Percentiles rank a stretch among this genome's conserved stretches.
These are phyloP conservation scores for Euphorbia pulcherrima DNA, from an alignment of 345 rosid genomes.

Conservation along the genomic window DNA sequence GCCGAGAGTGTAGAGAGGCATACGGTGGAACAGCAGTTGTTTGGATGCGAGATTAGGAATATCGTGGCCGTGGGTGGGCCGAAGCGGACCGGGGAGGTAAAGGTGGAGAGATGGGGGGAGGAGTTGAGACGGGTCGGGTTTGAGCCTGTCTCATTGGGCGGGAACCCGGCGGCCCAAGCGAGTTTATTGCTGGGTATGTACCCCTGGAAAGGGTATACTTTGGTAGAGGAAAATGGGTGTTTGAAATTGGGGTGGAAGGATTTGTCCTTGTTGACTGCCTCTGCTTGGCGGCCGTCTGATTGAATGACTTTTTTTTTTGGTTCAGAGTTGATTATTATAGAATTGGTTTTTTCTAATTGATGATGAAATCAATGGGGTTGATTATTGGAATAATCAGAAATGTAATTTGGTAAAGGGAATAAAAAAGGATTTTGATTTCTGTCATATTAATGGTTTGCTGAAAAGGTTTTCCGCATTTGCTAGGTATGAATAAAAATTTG, in stretches of 20 bases:
- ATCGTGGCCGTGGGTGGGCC: slow-evolving; percentile 78
- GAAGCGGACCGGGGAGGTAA: slow-evolving; percentile 66
- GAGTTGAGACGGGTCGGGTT: slow-evolving; percentile 71
- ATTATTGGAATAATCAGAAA: not conserved
- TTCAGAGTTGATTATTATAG: not conserved
- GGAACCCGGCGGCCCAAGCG: slow-evolving; percentile 89
- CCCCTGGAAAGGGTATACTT: slow-evolving; percentile 90
- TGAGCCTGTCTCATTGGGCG: slow-evolving; percentile 64
- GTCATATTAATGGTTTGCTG: no score
- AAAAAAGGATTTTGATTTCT: not conserved
- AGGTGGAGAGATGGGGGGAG: slow-evolving; percentile 73
- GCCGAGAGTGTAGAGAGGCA: slow-evolving; percentile 71
- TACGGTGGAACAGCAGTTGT: slow-evolving; percentile 84
- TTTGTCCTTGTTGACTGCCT: slow-evolving; percentile 80
- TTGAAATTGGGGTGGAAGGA: slow-evolving; percentile 96
- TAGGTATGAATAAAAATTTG: no score
- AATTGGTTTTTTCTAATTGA: no score
- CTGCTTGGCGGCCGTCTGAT: slow-evolving; percentile 82
- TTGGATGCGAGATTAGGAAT: slow-evolving; percentile 78
- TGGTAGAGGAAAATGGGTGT: slow-evolving; percentile 74
- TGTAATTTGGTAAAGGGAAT: not conserved
- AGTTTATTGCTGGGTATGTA: slow-evolving; percentile 78
- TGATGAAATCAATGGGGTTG: slow-evolving; percentile 1
- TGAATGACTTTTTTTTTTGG: slow-evolving; percentile 11
- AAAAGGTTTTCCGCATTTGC: no score